These are phyloP conservation scores for Chromosphaera perkinsii DNA, from an alignment of 208 protist genomes.

Conservation along the genomic window DNA sequence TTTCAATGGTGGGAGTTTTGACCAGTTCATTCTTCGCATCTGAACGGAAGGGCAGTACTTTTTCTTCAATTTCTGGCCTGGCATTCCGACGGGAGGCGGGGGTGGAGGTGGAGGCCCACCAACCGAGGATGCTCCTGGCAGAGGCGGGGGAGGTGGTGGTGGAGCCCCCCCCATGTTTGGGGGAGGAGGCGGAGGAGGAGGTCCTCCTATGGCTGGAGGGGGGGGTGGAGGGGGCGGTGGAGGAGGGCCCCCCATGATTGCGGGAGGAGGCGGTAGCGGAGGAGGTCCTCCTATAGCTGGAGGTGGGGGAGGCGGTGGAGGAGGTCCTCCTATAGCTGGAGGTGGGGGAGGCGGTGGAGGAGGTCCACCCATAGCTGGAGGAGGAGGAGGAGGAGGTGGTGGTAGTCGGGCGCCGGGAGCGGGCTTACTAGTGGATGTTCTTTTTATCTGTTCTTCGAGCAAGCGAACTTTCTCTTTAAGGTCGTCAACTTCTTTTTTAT, in stretches of 20 bases:
- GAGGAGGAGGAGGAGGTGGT: neutral
- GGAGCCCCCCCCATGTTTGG: neutral
- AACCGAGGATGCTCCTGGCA: too few relatives aligned
- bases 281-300: neutral
- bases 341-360: conserved; percentile 3
- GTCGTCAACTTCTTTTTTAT: too few relatives aligned
- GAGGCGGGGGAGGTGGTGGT: conserved; percentile 4
- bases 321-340: neutral
- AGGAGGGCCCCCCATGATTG: neutral
- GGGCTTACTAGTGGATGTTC: too few relatives aligned
- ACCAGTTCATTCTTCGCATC: conserved; percentile 13
- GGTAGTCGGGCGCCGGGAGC: too few relatives aligned
- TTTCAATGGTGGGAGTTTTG: neutral
- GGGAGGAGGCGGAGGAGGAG: conserved; percentile 6
- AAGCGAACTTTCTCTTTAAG: neutral
- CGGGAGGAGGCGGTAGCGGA: conserved; percentile 4
- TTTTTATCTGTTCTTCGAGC: too few relatives aligned
- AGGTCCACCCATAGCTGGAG: neutral
- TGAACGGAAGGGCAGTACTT: neutral
- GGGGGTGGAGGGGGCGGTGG: neutral
- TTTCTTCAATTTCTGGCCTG: neutral
- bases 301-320: conserved; percentile 10
- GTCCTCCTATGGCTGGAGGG: too few relatives aligned
- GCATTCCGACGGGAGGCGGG: too few relatives aligned
- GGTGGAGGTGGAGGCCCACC: neutral